phyloP scores from a whole-genome alignment of 2,329 filamentous ascomycete genomes.

The Thelonectria rubi region DNA sequence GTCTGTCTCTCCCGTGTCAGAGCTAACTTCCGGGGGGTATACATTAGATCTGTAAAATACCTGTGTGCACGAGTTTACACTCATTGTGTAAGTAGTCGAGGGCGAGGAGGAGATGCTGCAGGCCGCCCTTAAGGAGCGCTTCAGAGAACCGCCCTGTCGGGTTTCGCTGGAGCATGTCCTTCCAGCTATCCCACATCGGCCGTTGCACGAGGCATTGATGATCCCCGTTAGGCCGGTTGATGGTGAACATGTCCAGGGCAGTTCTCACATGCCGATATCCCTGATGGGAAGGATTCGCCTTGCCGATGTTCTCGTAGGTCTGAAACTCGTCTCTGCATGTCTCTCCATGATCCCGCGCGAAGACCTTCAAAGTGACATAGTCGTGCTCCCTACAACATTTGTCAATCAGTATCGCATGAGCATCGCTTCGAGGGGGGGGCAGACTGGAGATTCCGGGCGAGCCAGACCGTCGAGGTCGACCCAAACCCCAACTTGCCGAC shows the following conservation, averaged over 20 bases:
- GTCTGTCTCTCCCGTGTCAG: too few species aligned
- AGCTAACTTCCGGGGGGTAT: too few species aligned
- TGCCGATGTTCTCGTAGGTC: conserved; percentile 31
- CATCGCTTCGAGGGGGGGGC: background rate
- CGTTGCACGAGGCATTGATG: conserved; percentile 47
- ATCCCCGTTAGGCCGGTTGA: background rate
- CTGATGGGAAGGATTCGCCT: conserved; percentile 40
- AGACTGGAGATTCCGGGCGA: conserved; percentile 37
- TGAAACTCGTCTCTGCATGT: conserved; percentile 31
- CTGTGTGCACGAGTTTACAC: conserved; percentile 55
- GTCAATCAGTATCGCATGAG: background rate
- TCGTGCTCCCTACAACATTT: background rate
- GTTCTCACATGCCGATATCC: conserved; percentile 44
- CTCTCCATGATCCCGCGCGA: conserved; percentile 13
- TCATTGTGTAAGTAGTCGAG: conserved; percentile 53
- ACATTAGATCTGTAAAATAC: conserved; percentile 48
- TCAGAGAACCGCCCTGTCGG: conserved; percentile 47
- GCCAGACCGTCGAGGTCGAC: conserved; percentile 37
- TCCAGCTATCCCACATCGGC: conserved; percentile 53
- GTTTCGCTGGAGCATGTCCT: conserved; percentile 49
- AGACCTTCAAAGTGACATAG: conserved; percentile 33
- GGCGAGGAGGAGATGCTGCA: conserved; percentile 43
- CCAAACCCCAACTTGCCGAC: conserved; percentile 38
- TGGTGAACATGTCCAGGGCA: conserved; percentile 43
- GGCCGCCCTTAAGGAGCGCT: conserved; percentile 46